These are phyloP conservation scores for Suhomyces coccinellae DNA, from an alignment of 1,139 yeast species.

Conservation along the genomic window DNA sequence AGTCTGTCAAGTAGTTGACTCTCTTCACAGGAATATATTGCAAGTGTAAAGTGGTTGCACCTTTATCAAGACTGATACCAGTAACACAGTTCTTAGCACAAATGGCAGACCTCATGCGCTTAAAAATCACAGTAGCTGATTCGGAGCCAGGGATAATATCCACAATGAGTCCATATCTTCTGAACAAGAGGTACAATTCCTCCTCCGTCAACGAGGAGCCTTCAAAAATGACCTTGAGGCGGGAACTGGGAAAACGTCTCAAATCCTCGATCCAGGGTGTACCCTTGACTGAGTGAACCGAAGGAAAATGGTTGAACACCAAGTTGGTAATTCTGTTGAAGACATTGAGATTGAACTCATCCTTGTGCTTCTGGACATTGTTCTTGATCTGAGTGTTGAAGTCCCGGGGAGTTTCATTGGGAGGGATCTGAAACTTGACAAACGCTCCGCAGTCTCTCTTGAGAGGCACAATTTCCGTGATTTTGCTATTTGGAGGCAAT, in stretches of 20 bases:
- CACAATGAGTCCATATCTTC: slow-evolving; percentile 82
- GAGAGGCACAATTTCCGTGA: slow-evolving; percentile 59
- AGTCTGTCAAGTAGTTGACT: slow-evolving; percentile 53
- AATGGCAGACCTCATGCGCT: slow-evolving; percentile 65
- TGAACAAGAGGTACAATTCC: slow-evolving; percentile 73
- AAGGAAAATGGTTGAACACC: slow-evolving; percentile 33
- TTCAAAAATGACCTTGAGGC: slow-evolving; percentile 66
- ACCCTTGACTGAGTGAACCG: slow-evolving; percentile 77
- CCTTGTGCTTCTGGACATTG: slow-evolving; percentile 41
- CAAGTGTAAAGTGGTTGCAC: slow-evolving; percentile 63
- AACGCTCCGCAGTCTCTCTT: slow-evolving; percentile 92
- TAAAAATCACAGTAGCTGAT: slow-evolving; percentile 57
- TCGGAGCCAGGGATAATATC: slow-evolving; percentile 66
- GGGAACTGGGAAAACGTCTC: slow-evolving; percentile 67
- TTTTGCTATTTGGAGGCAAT: slow-evolving; percentile 30
- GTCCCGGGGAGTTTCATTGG: slow-evolving; percentile 46
- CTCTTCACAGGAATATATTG: slow-evolving; percentile 62
- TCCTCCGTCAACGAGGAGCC: slow-evolving; percentile 80
- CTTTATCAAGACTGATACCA: slow-evolving; percentile 59
- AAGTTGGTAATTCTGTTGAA: slow-evolving; percentile 22
- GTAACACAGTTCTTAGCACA: slow-evolving; percentile 91
- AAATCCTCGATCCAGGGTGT: slow-evolving; percentile 96
- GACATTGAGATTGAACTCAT: slow-evolving; percentile 31
- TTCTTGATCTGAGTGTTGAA: slow-evolving; percentile 51
- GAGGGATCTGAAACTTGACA: slow-evolving; percentile 70